These are phyloP conservation scores for Chlamydomonas schloesseri DNA, from an alignment of 139 green algal genomes.

Conservation along the genomic window DNA sequence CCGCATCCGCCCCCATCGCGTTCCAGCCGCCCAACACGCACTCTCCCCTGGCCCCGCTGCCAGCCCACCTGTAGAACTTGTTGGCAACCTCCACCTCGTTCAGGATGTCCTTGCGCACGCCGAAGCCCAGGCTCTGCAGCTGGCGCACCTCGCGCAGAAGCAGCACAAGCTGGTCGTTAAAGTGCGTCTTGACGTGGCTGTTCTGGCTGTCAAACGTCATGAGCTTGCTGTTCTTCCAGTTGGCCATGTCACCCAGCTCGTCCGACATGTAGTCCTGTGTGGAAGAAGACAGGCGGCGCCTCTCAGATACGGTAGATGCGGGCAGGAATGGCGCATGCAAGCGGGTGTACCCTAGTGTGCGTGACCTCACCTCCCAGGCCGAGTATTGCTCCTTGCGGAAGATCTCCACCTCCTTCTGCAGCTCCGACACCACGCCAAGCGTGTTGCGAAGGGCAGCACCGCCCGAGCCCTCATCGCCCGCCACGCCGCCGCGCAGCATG, in stretches of 20 bases:
- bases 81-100: slow-evolving; percentile 74
- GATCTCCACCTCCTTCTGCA: slow-evolving; percentile 62
- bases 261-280: slow-evolving; percentile 56
- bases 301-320: no score
- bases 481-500: slow-evolving; percentile 40
- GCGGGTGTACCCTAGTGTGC: no score
- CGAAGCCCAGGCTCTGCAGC: slow-evolving; percentile 75
- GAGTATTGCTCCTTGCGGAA: slow-evolving; percentile 51
- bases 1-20: no score
- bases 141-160: slow-evolving; percentile 82
- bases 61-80: slow-evolving; percentile 77
- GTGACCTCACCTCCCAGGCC: slow-evolving; percentile 20
- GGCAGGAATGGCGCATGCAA: no score
- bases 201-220: slow-evolving; percentile 80
- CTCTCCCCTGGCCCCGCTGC: no score
- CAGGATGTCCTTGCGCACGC: slow-evolving; percentile 65
- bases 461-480: slow-evolving; percentile 11
- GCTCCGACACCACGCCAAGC: slow-evolving; percentile 53
- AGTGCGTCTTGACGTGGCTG: slow-evolving; percentile 81
- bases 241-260: slow-evolving; percentile 67
- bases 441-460: slow-evolving; percentile 50
- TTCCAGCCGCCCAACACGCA: no score
- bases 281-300: no score
- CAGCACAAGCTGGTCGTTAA: slow-evolving; percentile 77
- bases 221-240: slow-evolving; percentile 77